Evolutionary conservation across 148 eudicot species (phyloP), one percentile per base, ranked within the genome.

Genomic region (Camellia lanceoleosa): DNA sequence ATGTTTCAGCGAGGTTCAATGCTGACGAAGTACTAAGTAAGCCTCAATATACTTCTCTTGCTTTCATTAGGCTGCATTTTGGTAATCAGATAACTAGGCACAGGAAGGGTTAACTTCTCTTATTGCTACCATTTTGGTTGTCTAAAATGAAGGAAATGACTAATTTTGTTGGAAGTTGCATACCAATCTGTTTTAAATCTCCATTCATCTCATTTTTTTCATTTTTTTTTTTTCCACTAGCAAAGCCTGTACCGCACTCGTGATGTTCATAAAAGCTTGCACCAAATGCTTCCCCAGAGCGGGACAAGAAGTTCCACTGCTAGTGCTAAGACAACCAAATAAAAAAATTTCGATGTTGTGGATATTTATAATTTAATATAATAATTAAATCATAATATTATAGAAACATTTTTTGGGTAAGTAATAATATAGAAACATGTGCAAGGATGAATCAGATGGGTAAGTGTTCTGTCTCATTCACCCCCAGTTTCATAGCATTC

Each of bases 11-110:
- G 15, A 83, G 91, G 77, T 86, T 77, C 47, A 85, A 88, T 62
- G 87, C 88, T 41, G 89, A 85, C 67, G 85, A 85, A 74, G 84
- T 89, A 62, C 82, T 89, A 71, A 87, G 91, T 89, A 85, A 87
- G 91, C 67, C 77, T 69, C 64, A 46, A 56, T 30, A 68, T 72
- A 72, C 41, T 49, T 46, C 61, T 73, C 61, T 16, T 73, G 55
- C 20, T 73, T 78, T 63, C 38, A 71, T 13, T 46, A 71, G 81
- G 43, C n/a, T 41, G 4, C 67, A 42, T 18, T 23, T 20, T 64
- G 23, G 23, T 5, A 2, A 14, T 14, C 9, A 13, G 63, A 16
- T 60, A 18, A 15, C 63, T 1, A 16, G 63, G 16, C 3, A 14
- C 12, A 18, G n/a, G 8, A 16, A 56, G 60, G 60, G 60, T 13